Base-by-base conservation (phyloP, 164 flowering plant genomes). In the Annona squamosa region DNA sequence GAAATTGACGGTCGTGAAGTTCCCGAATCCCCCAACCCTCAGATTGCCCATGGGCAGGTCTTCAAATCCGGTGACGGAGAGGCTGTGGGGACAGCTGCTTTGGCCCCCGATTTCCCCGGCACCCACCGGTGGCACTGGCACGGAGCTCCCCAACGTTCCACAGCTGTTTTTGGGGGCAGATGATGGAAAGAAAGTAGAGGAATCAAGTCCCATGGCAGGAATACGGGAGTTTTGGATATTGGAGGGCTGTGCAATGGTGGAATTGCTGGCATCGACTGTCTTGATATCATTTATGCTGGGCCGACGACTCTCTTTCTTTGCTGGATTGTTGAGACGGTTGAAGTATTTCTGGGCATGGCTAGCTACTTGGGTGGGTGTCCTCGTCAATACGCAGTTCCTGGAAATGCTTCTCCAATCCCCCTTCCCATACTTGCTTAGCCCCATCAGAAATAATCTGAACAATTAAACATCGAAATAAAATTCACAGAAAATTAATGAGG, bases 381-480 rank as follows among this genome's bases (percentile, higher is more conserved):
- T 76, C 1, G 79, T 72, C 56, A 12, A 10, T 47, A 81, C 84
- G 43, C 7, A 76, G 70, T 71, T 19, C 72, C 78, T 68, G 0
- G 81, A 76, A 37, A 81, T 81, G 70, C 66, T 76, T 72, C 69
- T 78, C 79, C 84, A 81, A n/a, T 78, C 81, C 1, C 81, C 81
- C 57, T 74, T 81, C 10, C 84, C 81, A 52, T 72, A 72, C 46
- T 64, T 72, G 0, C 63, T 18, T 41, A 81, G 59, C 5, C 81
- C 84, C 74, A 44, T 2, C 16, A 81, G 73, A 56, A 81, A 81
- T 72, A 81, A 71, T 65, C 81, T 81, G 69, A 26, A 26, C 37
- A 26, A 26, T 26, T 26, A 26, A 26, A 26, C 37, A 26, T 26
- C 37, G 37, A 26, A 26, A 26, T 1, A 26, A 26, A 26, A 26